Evolutionary conservation across 2,329 filamentous ascomycete species (phyloP).

Genomic region (Rhynchosporium graminicola): DNA sequence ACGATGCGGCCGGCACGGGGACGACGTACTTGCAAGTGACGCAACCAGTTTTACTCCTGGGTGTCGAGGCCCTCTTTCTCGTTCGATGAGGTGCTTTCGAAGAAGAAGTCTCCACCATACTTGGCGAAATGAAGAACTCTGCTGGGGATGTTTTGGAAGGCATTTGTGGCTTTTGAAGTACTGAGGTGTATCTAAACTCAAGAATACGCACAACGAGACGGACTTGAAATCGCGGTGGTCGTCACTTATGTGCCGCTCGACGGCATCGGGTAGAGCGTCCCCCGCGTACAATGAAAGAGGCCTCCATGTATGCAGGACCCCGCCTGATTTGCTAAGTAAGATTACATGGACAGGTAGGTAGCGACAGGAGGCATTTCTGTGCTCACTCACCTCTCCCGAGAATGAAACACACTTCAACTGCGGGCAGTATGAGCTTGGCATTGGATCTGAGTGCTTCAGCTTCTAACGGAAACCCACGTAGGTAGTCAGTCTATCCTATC

Average conservation of each 20-base stretch:
- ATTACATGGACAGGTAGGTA: background rate
- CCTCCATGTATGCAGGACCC: slow-evolving; percentile 10
- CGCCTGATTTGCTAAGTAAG: slow-evolving; percentile 11
- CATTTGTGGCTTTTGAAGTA: background rate
- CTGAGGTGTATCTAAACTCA: background rate
- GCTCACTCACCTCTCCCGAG: slow-evolving; percentile 2
- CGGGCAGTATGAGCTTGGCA: background rate
- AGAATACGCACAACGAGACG: background rate
- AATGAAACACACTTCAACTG: slow-evolving; percentile 7
- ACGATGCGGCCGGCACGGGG: slow-evolving; percentile 42
- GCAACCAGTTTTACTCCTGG: slow-evolving; percentile 54
- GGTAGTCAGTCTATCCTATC: background rate
- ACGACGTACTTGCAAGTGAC: slow-evolving; percentile 64
- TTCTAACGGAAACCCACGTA: background rate
- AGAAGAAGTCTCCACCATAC: slow-evolving; percentile 15
- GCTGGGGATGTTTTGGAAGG: background rate
- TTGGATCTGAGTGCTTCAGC: slow-evolving; percentile 4
- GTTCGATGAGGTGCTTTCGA: background rate
- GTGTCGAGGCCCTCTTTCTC: slow-evolving; percentile 27
- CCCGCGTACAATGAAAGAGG: slow-evolving; percentile 1
- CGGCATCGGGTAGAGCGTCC: slow-evolving; percentile 9
- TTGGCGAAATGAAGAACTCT: background rate
- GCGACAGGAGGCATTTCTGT: slow-evolving; percentile 1
- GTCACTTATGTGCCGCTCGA: slow-evolving; percentile 3
- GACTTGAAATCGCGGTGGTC: slow-evolving; percentile 1